Evolutionary conservation across 768 basidiomycete genomes (phyloP), one percentile per base, ranked within the genome.

Genomic region (Mrakia gelida): DNA sequence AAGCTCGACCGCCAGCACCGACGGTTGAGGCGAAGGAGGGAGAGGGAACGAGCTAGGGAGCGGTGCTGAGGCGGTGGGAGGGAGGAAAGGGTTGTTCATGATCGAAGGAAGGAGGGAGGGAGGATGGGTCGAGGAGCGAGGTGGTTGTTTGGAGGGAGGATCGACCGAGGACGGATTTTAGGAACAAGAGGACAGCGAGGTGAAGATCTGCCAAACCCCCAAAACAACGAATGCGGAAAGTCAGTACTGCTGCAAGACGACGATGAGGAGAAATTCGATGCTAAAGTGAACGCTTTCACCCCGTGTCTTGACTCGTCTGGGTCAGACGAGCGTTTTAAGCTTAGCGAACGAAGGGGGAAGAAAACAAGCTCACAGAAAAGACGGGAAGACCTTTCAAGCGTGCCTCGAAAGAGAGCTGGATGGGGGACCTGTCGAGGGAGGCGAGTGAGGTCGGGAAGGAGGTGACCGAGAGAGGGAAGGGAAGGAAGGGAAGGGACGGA

Each of bases 81-180:
- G 54, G 23, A 59, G 59, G 59, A 59, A 59, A 59, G 59, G 59
- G 59, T 59, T 59, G 59, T 59, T 59, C 59, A 59, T 56, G 10
- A 5, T 52, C n/a, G 59, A 59, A 59, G 59, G 21, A 56, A 10
- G 59, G 49, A 21, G 6, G 26, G 59, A 26, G 18, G 59, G 59
- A n/a, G n/a, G n/a, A n/a, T n/a, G n/a, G n/a, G n/a, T n/a, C n/a
- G n/a, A n/a, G n/a, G 59, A 18, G 2, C 4, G 59, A 59, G 28
- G 59, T n/a, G 28, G 59, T n/a, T 10, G 59, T 59, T 59, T 10
- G 28, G 26, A 59, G 26, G 59, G 26, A 26, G 26, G 54, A n/a
- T 56, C 45, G 54, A 13, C 26, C 8, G 2, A 56, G 54, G 26
- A n/a, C 54, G 54, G 45, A 45, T 56, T 56, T 56, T n/a, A n/a